Conservation (phyloP, 1,284 basidiomycete species). For the Trametes versicolor region DNA sequence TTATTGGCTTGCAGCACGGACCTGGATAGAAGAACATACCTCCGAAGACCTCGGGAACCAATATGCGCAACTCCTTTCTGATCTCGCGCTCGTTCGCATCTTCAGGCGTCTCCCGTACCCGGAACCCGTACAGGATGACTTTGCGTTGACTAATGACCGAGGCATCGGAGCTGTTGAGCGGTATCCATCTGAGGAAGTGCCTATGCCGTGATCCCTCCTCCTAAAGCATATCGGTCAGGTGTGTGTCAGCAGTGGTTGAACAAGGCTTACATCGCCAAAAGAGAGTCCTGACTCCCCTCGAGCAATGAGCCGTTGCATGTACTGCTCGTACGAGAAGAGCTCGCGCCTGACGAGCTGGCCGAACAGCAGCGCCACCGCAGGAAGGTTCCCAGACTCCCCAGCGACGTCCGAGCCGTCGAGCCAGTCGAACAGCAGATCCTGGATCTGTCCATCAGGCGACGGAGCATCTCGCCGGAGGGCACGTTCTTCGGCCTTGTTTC, state of each 20-base stretch:
- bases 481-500: conserved; percentile 68
- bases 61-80: conserved; percentile 69
- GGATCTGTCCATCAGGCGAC: conserved; percentile 67
- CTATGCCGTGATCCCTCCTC: conserved; percentile 66
- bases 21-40: conserved; percentile 49
- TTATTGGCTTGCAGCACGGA: not conserved
- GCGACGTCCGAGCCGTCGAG: conserved; percentile 76
- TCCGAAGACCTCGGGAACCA: conserved; percentile 74
- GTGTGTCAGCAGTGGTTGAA: too few species aligned
- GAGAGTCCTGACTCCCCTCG: conserved; percentile 76
- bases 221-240: conserved; percentile 32
- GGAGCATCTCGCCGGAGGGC: conserved; percentile 65
- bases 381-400: conserved; percentile 65
- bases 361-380: conserved; percentile 76
- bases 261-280: conserved; percentile 51
- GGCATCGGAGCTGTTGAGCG: conserved; percentile 63
- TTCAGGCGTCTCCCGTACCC: conserved; percentile 73
- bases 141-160: conserved; percentile 74
- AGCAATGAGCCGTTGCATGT: conserved; percentile 87
- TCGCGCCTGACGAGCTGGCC: conserved; percentile 82
- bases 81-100: conserved; percentile 73
- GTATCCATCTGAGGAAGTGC: conserved; percentile 73
- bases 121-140: conserved; percentile 70
- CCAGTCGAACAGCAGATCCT: conserved; percentile 87
- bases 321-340: conserved; percentile 86